These are phyloP conservation scores for Jatropha multifida DNA, from an alignment of 441 rosid species.

Conservation along the genomic window DNA sequence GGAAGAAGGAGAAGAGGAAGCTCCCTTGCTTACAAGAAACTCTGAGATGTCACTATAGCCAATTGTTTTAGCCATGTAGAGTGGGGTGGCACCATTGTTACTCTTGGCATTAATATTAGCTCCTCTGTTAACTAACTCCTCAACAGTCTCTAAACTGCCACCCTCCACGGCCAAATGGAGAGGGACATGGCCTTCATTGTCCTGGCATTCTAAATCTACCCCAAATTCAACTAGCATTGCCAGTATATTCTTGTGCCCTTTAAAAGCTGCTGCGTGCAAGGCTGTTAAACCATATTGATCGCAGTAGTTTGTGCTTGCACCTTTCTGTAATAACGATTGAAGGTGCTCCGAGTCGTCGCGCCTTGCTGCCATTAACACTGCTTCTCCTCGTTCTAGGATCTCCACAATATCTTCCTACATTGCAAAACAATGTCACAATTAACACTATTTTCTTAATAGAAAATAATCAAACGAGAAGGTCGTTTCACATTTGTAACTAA, in stretches of 20 bases:
- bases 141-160: constrained; percentile 39
- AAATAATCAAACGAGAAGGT: too few species aligned
- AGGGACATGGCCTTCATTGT: constrained; percentile 48
- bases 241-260: constrained; percentile 32
- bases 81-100: constrained; percentile 38
- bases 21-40: constrained; percentile 33
- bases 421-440: not conserved
- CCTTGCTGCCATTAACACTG: constrained; percentile 47
- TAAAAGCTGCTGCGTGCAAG: constrained; percentile 53
- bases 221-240: constrained; percentile 35
- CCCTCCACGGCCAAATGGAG: constrained; percentile 56
- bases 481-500: too few species aligned
- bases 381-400: constrained; percentile 40
- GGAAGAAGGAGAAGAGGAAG: constrained; percentile 16
- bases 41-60: constrained; percentile 30
- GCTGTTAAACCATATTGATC: constrained; percentile 52
- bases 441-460: too few species aligned
- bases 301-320: constrained; percentile 26
- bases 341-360: constrained; percentile 34
- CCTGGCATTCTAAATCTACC: constrained; percentile 32
- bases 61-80: constrained; percentile 35
- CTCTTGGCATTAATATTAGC: constrained; percentile 39
- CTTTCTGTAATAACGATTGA: constrained; percentile 24
- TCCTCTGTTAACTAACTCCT: constrained; percentile 40
- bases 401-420: constrained; percentile 32